Base-by-base conservation (phyloP, 768 basidiomycete species). In the Hydnomerulius pinastri region DNA sequence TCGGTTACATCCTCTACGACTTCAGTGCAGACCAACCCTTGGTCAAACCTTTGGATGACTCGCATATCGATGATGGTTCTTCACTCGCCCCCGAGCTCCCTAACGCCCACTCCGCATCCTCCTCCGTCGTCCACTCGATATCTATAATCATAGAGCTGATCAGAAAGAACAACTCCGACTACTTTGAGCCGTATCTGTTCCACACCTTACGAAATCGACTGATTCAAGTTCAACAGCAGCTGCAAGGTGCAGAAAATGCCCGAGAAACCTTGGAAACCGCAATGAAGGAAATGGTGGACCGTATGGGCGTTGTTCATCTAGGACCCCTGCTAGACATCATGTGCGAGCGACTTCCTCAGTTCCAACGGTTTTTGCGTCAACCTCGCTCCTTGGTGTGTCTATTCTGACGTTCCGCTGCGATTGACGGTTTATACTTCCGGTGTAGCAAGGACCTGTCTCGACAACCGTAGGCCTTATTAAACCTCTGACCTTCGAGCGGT, bases 91-190 rank as follows among this genome's bases (percentile, higher is more conserved):
- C 59, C 17, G 65, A 68, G 25, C 61, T 46, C 54, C 58, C 66
- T 2, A 75, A 73, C 68, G 76, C 61, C 60, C 85, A 70, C 73
- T 84, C 61, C 57, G 70, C 81, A 7, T 78, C 80, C 1, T 97
- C 94, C 10, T 91, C 92, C 6, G 85, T 98, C 46, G 78, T 89
- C 23, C 84, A 93, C 55, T 86, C 91, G 10, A 89, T 95, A 58
- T 86, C 87, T 36, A 85, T 98, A 61, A 77, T 98, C 53, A 88
- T 95, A 56, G 96, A 98, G 66, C 79, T 97, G 33, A 97, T 98
- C 57, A 82, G 95, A 45, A 94, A 98, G 67, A 98, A 98, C 70
- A 98, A 98, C 67, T 96, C 95, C 32, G 96, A 99, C 67, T 98
- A 94, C 65, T 95, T 97, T 63, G 97, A 99, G 71, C 96, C 95